Evolutionary conservation across 306 rosid species (phyloP).

Genomic region (Cyamopsis tetragonoloba): DNA sequence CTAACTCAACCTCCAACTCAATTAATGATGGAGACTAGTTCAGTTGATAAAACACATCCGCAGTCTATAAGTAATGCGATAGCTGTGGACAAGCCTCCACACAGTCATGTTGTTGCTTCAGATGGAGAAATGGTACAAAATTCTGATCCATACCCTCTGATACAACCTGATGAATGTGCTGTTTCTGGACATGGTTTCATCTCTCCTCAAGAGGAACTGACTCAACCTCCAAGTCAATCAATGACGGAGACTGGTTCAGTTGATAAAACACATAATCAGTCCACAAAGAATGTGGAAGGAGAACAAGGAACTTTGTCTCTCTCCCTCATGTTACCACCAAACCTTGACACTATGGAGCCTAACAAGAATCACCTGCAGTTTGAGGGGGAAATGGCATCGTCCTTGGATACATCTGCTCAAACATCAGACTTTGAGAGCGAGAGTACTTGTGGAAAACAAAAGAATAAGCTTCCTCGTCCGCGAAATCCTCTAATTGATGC

Average conservation of each 20-base stretch:
- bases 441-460: slow-evolving; percentile 48
- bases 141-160: slow-evolving; percentile 33
- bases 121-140: slow-evolving; percentile 37
- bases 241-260: slow-evolving; percentile 31
- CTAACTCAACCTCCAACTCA: slow-evolving; percentile 31
- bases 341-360: slow-evolving; percentile 40
- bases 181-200: slow-evolving; percentile 28
- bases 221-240: slow-evolving; percentile 36
- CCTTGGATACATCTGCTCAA: slow-evolving; percentile 35
- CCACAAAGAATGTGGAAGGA: slow-evolving; percentile 36
- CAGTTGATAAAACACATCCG: slow-evolving; percentile 1
- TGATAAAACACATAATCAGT: slow-evolving; percentile 4
- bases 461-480: slow-evolving; percentile 79
- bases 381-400: slow-evolving; percentile 46
- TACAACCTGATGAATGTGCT: slow-evolving; percentile 28
- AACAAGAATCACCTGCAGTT: slow-evolving; percentile 31
- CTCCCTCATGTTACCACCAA: slow-evolving; percentile 32
- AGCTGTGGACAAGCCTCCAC: slow-evolving; percentile 33
- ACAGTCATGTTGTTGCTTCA: slow-evolving; percentile 26
- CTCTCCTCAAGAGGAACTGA: slow-evolving; percentile 17
- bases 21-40: slow-evolving; percentile 33
- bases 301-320: slow-evolving; percentile 30
- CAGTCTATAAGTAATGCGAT: slow-evolving; percentile 32
- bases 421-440: slow-evolving; percentile 50
- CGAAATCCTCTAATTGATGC: slow-evolving; percentile 94